Percentiles rank a stretch among this genome's conserved stretches.
These are phyloP conservation scores for Microcos paniculata DNA, from an alignment of 345 rosid species.

Conservation along the genomic window DNA sequence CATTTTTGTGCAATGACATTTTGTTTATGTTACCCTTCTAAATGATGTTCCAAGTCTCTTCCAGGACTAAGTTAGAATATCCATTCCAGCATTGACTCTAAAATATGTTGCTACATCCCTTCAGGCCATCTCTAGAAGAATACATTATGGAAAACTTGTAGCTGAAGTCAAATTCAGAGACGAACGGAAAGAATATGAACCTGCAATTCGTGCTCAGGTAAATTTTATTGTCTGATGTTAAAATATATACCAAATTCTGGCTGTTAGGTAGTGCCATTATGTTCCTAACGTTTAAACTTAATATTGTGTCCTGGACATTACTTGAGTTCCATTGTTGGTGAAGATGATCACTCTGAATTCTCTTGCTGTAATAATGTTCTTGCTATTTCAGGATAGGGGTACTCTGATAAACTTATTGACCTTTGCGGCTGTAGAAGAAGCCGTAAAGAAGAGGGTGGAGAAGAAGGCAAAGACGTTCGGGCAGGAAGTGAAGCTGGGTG, in stretches of 20 bases:
- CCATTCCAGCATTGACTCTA: background rate
- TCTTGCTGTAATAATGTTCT: background rate
- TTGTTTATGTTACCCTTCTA: background rate
- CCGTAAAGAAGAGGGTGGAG: conserved; percentile 78
- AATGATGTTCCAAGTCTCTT: background rate
- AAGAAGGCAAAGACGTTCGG: conserved; percentile 75
- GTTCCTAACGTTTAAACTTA: background rate
- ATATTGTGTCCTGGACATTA: background rate
- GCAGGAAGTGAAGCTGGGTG: conserved; percentile 47
- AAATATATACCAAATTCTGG: background rate
- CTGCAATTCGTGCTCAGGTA: conserved; percentile 76
- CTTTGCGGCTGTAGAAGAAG: conserved; percentile 61
- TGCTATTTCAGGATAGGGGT: conserved; percentile 52
- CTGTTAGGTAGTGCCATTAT: background rate
- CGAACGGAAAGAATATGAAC: conserved; percentile 63
- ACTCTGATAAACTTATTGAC: conserved; percentile 75
- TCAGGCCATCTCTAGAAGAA: conserved; percentile 84
- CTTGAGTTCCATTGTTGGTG: background rate
- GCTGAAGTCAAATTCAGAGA: conserved; percentile 86
- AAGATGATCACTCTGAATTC: background rate
- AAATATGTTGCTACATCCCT: background rate
- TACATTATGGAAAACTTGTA: conserved; percentile 83
- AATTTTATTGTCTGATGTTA: background rate
- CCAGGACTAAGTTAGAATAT: background rate
- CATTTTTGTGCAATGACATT: background rate